A percentile compares a stretch with the other conserved stretches of the same genome.
These are phyloP conservation scores for Chamaecrista fasciculata DNA, from an alignment of 306 rosid genomes.

Conservation along the genomic window DNA sequence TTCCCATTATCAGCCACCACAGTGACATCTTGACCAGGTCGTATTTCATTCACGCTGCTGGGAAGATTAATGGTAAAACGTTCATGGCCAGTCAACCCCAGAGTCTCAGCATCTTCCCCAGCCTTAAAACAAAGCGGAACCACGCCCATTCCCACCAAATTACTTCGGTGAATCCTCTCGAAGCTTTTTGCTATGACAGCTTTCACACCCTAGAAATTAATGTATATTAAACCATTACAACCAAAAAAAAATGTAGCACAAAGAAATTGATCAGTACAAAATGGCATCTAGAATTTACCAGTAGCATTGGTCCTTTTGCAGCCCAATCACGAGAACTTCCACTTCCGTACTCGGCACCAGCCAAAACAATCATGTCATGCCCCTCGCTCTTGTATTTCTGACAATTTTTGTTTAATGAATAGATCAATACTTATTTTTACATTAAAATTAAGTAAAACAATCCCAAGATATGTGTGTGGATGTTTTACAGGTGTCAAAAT, in stretches of 20 bases:
- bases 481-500: background rate
- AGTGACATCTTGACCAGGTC: conserved; percentile 80
- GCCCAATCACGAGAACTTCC: conserved; percentile 99
- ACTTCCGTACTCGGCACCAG: conserved; percentile 96
- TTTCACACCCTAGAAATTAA: conserved; percentile 70
- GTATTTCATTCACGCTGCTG: conserved; percentile 62
- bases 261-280: background rate
- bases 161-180: conserved; percentile 97
- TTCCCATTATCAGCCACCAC: conserved; percentile 73
- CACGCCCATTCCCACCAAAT: conserved; percentile 94
- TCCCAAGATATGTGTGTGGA: background rate
- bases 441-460: background rate
- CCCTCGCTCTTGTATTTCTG: conserved; percentile 88
- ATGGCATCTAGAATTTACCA: conserved; percentile 46
- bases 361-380: conserved; percentile 67
- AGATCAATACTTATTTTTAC: conserved; percentile 1
- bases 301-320: conserved; percentile 93
- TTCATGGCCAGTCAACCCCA: conserved; percentile 81
- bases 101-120: conserved; percentile 89
- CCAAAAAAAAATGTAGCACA: background rate
- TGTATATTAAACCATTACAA: background rate
- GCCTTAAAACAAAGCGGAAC: conserved; percentile 80
- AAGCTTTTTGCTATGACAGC: conserved; percentile 95
- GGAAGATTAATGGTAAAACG: conserved; percentile 84
- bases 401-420: conserved; percentile 18